A percentile compares a stretch with the other conserved stretches of the same genome.
Evolutionary conservation across 768 basidiomycete species (phyloP).

Genomic region (Termitomyces sp.): DNA sequence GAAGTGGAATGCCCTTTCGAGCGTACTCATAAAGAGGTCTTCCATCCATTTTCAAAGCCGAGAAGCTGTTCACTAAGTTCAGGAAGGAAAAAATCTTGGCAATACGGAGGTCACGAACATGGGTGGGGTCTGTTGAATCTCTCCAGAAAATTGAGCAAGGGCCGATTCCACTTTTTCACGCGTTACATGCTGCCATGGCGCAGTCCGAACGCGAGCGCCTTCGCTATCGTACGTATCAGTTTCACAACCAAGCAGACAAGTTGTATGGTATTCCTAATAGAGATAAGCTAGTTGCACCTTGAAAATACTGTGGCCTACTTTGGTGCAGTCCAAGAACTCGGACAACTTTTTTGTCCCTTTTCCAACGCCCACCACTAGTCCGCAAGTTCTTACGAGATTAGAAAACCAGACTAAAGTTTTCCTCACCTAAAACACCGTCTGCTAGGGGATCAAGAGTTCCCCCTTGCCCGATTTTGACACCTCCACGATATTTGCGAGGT

Average conservation of each 20-base stretch:
- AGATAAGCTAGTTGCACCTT: neutral
- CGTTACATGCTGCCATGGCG: slow-evolving; percentile 84
- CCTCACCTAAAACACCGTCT: slow-evolving; percentile 85
- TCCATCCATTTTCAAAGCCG: slow-evolving; percentile 98
- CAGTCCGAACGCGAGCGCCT: slow-evolving; percentile 73
- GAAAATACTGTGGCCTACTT: slow-evolving; percentile 47
- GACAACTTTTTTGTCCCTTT: slow-evolving; percentile 85
- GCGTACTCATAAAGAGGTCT: slow-evolving; percentile 95
- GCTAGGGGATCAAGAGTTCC: slow-evolving; percentile 97
- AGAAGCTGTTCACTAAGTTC: slow-evolving; percentile 62
- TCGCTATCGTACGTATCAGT: slow-evolving; percentile 95
- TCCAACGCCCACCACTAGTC: slow-evolving; percentile 81
- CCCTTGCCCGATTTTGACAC: slow-evolving; percentile 85
- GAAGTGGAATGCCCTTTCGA: slow-evolving; percentile 83
- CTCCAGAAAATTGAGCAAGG: slow-evolving; percentile 74
- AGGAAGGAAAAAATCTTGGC: neutral
- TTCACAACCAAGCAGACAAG: slow-evolving; percentile 88
- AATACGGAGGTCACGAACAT: slow-evolving; percentile 52
- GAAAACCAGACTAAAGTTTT: neutral
- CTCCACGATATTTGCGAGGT: slow-evolving; percentile 41
- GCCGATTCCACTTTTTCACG: slow-evolving; percentile 65
- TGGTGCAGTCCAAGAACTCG: slow-evolving; percentile 84
- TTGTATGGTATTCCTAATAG: slow-evolving; percentile 83
- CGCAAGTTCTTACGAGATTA: slow-evolving; percentile 2
- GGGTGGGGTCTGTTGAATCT: slow-evolving; percentile 88